phyloP scores from a whole-genome alignment of 768 basidiomycete species.

The Hygrophorus pudorinus region DNA sequence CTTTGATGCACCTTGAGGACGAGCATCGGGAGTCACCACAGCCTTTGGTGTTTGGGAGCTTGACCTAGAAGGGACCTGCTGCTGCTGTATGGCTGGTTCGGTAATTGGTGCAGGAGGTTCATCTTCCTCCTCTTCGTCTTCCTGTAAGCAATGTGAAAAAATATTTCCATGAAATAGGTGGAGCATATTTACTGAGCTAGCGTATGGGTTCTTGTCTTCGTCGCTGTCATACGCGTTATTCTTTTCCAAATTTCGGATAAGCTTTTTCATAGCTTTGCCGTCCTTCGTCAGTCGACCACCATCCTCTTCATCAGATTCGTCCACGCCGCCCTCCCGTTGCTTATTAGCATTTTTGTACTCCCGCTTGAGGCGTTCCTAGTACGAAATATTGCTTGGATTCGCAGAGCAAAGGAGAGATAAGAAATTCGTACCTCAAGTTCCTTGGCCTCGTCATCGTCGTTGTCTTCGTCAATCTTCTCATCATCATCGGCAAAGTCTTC shows the following conservation, averaged over 20 bases:
- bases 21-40: conserved; percentile 21
- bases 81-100: conserved; percentile 36
- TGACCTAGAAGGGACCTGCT: conserved; percentile 36
- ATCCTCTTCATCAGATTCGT: conserved; percentile 70
- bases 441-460: conserved; percentile 78
- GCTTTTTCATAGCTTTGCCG: conserved; percentile 75
- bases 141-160: conserved; percentile 24
- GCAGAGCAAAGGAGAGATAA: conserved; percentile 6
- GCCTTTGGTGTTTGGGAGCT: conserved; percentile 34
- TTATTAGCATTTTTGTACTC: conserved; percentile 77
- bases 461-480: conserved; percentile 62
- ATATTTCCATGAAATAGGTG: background rate
- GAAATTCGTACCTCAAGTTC: conserved; percentile 54
- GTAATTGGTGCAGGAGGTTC: conserved; percentile 22
- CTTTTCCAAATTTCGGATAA: conserved; percentile 78
- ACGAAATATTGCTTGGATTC: background rate
- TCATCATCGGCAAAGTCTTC: conserved; percentile 86
- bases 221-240: conserved; percentile 75
- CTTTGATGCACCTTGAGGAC: conserved; percentile 13
- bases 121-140: conserved; percentile 65
- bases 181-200: conserved; percentile 49
- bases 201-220: conserved; percentile 78
- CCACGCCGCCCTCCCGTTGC: conserved; percentile 55
- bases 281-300: conserved; percentile 49
- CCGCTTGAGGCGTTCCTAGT: conserved; percentile 72